Conservation (phyloP, 805 yeast genomes). For the Komagataella pastoris region DNA sequence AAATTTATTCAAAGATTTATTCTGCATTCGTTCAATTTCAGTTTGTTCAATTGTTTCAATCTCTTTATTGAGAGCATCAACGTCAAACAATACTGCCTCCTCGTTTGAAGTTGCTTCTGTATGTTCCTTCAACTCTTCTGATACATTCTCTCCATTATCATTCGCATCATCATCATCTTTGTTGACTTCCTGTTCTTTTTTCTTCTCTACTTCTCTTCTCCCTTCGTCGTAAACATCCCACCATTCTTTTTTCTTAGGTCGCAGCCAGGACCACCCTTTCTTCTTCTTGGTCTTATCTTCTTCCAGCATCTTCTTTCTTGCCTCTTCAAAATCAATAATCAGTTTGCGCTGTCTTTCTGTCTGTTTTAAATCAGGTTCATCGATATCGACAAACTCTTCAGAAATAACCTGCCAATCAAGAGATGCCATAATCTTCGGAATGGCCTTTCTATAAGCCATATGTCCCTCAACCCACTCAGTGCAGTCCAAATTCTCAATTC, state of each 20-base stretch:
- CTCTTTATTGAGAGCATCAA: conserved; percentile 28
- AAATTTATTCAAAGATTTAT: conserved; percentile 6
- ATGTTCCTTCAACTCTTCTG: neutral
- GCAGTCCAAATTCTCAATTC: conserved; percentile 77
- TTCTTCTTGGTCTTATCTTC: conserved; percentile 19
- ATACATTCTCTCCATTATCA: neutral
- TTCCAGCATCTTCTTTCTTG: conserved; percentile 45
- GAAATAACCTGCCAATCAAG: conserved; percentile 72
- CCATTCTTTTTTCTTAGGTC: conserved; percentile 38
- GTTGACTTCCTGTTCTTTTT: conserved; percentile 7
- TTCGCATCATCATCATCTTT: conserved; percentile 10
- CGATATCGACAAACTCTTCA: conserved; percentile 91
- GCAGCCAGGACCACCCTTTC: conserved; percentile 36
- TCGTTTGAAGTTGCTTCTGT: conserved; percentile 5
- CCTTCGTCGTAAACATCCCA: conserved; percentile 39
- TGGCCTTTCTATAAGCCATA: conserved; percentile 91
- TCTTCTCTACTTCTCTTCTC: conserved; percentile 14
- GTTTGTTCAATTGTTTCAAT: conserved; percentile 28
- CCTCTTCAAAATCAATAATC: conserved; percentile 77
- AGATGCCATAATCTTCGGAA: conserved; percentile 64
- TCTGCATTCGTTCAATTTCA: conserved; percentile 9
- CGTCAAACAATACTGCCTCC: conserved; percentile 27
- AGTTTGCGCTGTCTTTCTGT: conserved; percentile 73
- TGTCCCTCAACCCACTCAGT: conserved; percentile 86
- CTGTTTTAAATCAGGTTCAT: conserved; percentile 87